Conservation (phyloP, 176 grass and related monocot species). For the Hordeum vulgare region MorexV3_pseudomolecules_assembly NC_058518.1:487759265-487759764, state of each 20-base stretch:
- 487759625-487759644: not conserved
- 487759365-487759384: not conserved
- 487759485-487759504: not conserved
- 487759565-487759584: not conserved
- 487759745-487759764: conserved; percentile 59
- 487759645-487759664: not conserved
- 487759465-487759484: not conserved
- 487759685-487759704: not conserved
- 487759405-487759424: not conserved
- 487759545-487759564: not conserved
- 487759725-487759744: conserved; percentile 45
- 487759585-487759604: not conserved
- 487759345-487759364: not conserved
- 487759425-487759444: not conserved
- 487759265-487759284: no score
- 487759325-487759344: not conserved
- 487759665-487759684: not conserved
- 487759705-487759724: conserved; percentile 42
- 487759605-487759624: not conserved
- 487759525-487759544: not conserved
- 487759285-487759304: no score
- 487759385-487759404: not conserved
- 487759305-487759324: not conserved
- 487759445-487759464: no score
- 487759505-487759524: not conserved